Conservation (phyloP, 345 rosid species). For the Gossypioides kirkii region DNA sequence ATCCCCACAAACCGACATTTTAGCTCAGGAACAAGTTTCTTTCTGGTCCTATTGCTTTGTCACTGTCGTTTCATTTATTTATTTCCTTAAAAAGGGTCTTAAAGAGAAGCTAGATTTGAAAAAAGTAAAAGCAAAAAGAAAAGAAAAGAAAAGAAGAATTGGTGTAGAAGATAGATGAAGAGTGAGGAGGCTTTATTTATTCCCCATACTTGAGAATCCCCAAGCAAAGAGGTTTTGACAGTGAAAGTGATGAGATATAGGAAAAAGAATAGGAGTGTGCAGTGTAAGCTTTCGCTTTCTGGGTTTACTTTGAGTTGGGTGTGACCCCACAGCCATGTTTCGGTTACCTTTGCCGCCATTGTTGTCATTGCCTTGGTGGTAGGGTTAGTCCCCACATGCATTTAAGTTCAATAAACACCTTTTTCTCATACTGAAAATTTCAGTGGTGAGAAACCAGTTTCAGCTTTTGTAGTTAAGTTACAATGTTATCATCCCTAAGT, state of each 20-base stretch:
- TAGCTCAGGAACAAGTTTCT: not conserved
- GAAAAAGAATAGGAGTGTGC: not conserved
- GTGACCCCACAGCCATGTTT: conserved; percentile 17
- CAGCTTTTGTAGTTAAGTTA: too few species aligned
- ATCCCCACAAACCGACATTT: conserved; percentile 23
- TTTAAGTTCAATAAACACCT: too few species aligned
- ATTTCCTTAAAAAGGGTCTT: not conserved
- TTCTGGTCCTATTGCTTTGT: not conserved
- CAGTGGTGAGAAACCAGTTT: too few species aligned
- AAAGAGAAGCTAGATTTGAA: not conserved
- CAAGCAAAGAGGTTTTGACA: not conserved
- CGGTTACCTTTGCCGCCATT: conserved; percentile 23
- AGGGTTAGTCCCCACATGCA: too few species aligned
- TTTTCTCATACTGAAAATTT: too few species aligned
- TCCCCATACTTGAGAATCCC: conserved; percentile 15
- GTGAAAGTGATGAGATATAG: too few species aligned
- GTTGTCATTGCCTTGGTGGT: not conserved
- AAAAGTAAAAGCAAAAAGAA: conserved; percentile 2
- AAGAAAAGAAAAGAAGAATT: conserved; percentile 16
- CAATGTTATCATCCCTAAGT: too few species aligned
- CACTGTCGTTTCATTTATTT: conserved; percentile 4
- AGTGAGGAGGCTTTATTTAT: conserved; percentile 16
- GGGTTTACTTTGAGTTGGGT: conserved; percentile 13
- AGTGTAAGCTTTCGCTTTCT: conserved; percentile 33
- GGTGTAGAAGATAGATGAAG: conserved; percentile 18